These are phyloP conservation scores for Leptosphaerulina australis DNA, from an alignment of 2,329 filamentous ascomycete species.

Conservation along the genomic window DNA sequence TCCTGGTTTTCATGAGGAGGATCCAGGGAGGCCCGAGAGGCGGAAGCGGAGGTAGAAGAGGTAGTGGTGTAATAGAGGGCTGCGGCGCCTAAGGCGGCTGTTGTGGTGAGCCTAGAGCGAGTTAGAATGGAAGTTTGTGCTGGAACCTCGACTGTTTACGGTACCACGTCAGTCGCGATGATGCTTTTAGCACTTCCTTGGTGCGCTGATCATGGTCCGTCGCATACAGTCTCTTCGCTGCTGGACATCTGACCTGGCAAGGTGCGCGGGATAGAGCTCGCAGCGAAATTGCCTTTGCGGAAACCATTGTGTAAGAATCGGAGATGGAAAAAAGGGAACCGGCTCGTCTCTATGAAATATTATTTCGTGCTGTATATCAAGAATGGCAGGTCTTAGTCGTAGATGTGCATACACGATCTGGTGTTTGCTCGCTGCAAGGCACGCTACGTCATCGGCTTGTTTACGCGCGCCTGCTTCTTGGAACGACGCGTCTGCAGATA, in stretches of 20 bases:
- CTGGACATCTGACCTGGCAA: conserved; percentile 10
- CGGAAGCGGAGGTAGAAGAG: background rate
- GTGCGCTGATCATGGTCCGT: conserved; percentile 30
- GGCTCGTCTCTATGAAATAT: background rate
- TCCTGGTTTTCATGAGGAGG: no score
- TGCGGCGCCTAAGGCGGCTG: conserved; percentile 24
- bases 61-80: conserved; percentile 25
- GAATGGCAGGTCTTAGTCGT: background rate
- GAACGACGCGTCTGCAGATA: no score
- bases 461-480: no score
- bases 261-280: conserved; percentile 19
- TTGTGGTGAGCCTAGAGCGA: conserved; percentile 23
- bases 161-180: conserved; percentile 29
- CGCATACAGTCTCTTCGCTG: conserved; percentile 25
- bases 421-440: conserved; percentile 16
- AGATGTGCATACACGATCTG: conserved; percentile 9
- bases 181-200: conserved; percentile 23
- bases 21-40: conserved; percentile 1
- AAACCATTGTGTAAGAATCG: conserved; percentile 13
- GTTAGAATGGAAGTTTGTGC: conserved; percentile 5
- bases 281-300: conserved; percentile 11
- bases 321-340: background rate
- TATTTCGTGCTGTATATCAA: background rate
- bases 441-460: conserved; percentile 28
- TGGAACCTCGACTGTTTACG: conserved; percentile 18